Conservation (phyloP, 306 rosid species). For the Medicago lupulina region DNA sequence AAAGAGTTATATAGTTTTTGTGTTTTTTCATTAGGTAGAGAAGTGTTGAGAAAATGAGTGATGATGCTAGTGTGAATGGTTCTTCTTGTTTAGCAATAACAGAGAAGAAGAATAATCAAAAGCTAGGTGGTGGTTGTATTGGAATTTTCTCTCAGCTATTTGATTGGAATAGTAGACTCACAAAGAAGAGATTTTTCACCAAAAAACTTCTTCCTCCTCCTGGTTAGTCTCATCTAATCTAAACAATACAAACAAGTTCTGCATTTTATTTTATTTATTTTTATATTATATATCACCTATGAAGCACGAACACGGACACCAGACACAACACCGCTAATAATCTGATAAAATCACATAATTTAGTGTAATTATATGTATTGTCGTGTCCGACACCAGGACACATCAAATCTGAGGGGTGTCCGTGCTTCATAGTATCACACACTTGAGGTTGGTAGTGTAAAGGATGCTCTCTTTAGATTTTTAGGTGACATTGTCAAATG, state of each 20-base stretch:
- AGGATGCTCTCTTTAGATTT: no score
- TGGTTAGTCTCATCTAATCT: conserved; percentile 48
- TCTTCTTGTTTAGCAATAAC: conserved; percentile 60
- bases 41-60: conserved; percentile 54
- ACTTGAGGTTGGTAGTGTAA: no score
- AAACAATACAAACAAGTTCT: not conserved
- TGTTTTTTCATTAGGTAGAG: not conserved
- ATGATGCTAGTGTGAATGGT: conserved; percentile 44
- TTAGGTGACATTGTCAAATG: no score
- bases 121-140: conserved; percentile 66
- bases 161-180: conserved; percentile 74
- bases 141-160: conserved; percentile 75
- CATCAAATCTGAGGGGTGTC: no score
- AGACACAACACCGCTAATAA: no score
- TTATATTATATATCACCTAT: not conserved
- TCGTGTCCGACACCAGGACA: no score
- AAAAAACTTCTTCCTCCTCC: conserved; percentile 65
- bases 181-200: conserved; percentile 77
- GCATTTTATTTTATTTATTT: not conserved
- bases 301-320: not conserved
- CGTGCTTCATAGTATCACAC: no score
- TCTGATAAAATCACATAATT: no score
- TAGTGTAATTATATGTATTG: no score
- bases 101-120: conserved; percentile 57
- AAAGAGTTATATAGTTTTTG: no score